These are phyloP conservation scores for Closterium sp. DNA, from an alignment of 139 green algal species.

Conservation along the genomic window DNA sequence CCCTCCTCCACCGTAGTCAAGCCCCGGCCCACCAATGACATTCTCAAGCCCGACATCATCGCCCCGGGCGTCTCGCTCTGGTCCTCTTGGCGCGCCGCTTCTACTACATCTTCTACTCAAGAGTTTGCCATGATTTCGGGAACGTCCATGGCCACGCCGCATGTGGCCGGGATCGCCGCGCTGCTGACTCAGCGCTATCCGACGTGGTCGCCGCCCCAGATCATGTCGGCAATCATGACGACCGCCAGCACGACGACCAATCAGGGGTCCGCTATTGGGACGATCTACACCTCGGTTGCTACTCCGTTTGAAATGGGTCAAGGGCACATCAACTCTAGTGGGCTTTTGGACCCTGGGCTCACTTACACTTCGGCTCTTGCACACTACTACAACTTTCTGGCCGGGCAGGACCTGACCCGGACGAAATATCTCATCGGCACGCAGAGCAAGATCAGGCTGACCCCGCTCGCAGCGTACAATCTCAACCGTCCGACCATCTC, in stretches of 20 bases:
- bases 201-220: not conserved
- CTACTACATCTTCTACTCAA: not conserved
- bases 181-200: constrained; percentile 19
- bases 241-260: not conserved
- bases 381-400: not conserved
- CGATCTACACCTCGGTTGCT: not conserved
- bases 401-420: not conserved
- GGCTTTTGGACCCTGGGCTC: not conserved
- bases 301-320: not conserved
- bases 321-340: not conserved
- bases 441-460: not conserved
- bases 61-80: constrained; percentile 26
- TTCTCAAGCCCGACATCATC: constrained; percentile 33
- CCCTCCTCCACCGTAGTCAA: not conserved
- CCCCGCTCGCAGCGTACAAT: not conserved
- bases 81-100: not conserved
- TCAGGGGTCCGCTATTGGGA: not conserved
- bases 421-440: not conserved
- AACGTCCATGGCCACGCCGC: constrained; percentile 43
- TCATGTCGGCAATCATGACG: constrained; percentile 35
- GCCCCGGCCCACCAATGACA: constrained; percentile 5
- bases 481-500: not conserved
- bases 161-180: constrained; percentile 25
- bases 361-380: not conserved
- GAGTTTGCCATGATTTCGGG: constrained; percentile 34